Conservation (phyloP, 2,329 filamentous ascomycete species). For the Aureobasidium sp. region DNA sequence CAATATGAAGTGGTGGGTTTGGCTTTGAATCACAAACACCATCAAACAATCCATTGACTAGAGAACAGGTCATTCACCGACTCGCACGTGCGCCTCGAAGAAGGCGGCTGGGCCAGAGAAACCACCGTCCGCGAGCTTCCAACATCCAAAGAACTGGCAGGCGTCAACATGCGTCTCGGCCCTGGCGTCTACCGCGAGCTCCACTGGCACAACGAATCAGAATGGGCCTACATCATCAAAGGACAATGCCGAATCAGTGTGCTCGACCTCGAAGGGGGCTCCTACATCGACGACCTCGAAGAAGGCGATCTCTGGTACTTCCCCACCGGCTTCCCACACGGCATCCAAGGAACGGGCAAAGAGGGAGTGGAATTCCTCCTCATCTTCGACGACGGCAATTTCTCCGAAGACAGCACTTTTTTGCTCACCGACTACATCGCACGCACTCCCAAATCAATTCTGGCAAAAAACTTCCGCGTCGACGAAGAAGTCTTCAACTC, state of each 20-base stretch:
- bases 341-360: constrained; percentile 57
- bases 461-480: constrained; percentile 69
- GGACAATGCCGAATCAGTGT: constrained; percentile 65
- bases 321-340: constrained; percentile 69
- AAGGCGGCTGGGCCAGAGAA: constrained; percentile 71
- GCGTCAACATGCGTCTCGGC: constrained; percentile 72
- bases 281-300: constrained; percentile 68
- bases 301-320: constrained; percentile 80
- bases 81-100: constrained; percentile 48
- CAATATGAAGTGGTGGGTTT: constrained; percentile 62
- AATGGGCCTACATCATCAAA: constrained; percentile 16
- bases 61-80: constrained; percentile 35
- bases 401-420: constrained; percentile 63
- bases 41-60: not conserved
- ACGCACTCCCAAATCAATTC: constrained; percentile 64
- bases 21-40: constrained; percentile 27
- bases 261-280: constrained; percentile 67
- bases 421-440: constrained; percentile 64
- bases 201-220: constrained; percentile 72
- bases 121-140: constrained; percentile 61
- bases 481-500: constrained; percentile 63
- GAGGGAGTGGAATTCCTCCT: constrained; percentile 59
- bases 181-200: constrained; percentile 67
- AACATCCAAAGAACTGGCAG: constrained; percentile 62
- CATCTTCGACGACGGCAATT: constrained; percentile 54